Percentiles rank a stretch among this genome's conserved stretches.
Conservation (phyloP, 169 alveolate genomes). For the Babesia microti region DNA sequence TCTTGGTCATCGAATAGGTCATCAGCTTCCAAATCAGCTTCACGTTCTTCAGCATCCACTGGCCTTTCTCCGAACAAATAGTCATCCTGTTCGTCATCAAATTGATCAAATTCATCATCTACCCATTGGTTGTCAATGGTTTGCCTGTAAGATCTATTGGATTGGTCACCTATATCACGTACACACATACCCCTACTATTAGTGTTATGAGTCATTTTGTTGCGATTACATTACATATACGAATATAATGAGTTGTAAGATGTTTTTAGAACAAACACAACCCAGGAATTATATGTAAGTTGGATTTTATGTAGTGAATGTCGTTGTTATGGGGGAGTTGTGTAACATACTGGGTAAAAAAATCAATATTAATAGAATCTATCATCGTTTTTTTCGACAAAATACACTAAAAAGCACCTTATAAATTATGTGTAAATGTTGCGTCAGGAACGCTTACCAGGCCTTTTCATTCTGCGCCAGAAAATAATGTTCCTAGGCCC, state of each 20-base stretch:
- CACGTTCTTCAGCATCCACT: conserved; percentile 56
- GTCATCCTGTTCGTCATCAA: conserved; percentile 62
- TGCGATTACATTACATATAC: background rate
- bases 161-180: background rate
- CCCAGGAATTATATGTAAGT: too few relatives aligned
- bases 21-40: conserved; percentile 60
- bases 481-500: too few relatives aligned
- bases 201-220: background rate
- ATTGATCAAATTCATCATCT: conserved; percentile 48
- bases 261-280: too few relatives aligned
- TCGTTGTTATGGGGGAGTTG: too few relatives aligned
- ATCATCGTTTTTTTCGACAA: too few relatives aligned
- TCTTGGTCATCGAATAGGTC: conserved; percentile 58
- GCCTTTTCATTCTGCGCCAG: too few relatives aligned
- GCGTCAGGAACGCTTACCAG: too few relatives aligned
- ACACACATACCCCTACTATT: conserved; percentile 1
- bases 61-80: conserved; percentile 49
- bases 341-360: too few relatives aligned
- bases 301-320: too few relatives aligned
- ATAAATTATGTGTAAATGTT: too few relatives aligned
- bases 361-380: too few relatives aligned
- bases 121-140: conserved; percentile 14
- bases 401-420: too few relatives aligned
- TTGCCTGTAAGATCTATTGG: background rate
- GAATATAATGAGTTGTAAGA: background rate